Conservation (phyloP, 2,329 filamentous ascomycete genomes). For the Colletotrichum sp. region DNA sequence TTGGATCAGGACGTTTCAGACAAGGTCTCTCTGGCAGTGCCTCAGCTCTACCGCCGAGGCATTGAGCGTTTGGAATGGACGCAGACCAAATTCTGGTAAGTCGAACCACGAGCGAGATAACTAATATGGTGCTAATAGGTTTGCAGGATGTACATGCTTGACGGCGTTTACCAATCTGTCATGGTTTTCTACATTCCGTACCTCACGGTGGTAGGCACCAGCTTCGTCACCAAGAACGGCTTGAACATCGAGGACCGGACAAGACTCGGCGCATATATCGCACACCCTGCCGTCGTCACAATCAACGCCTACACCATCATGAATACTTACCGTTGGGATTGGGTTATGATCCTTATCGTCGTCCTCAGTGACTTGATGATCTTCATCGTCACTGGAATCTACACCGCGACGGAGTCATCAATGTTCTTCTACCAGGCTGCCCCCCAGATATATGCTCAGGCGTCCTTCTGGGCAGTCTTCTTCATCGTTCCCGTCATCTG, state of each 20-base stretch:
- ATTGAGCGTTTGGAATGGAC: constrained; percentile 98
- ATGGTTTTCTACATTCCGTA: constrained; percentile 95
- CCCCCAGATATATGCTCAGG: constrained; percentile 77
- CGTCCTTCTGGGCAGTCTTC: constrained; percentile 87
- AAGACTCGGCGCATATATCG: constrained; percentile 87
- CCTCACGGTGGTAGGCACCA: constrained; percentile 73
- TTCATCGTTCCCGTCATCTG: constrained; percentile 82
- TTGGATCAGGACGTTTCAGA: constrained; percentile 97
- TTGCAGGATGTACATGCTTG: constrained; percentile 85
- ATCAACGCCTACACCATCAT: constrained; percentile 95
- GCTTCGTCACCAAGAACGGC: constrained; percentile 74
- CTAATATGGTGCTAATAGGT: constrained; percentile 30
- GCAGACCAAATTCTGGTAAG: constrained; percentile 93
- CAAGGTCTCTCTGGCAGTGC: constrained; percentile 90
- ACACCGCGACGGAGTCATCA: constrained; percentile 52
- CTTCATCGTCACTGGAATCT: constrained; percentile 96
- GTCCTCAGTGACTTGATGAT: constrained; percentile 83
- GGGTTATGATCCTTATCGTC: constrained; percentile 88
- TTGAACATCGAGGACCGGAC: constrained; percentile 78
- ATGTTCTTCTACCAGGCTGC: constrained; percentile 75
- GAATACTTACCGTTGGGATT: constrained; percentile 98
- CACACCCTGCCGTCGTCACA: constrained; percentile 80
- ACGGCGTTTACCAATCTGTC: constrained; percentile 93
- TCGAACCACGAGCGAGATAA: constrained; percentile 18
- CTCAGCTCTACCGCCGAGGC: constrained; percentile 91